Evolutionary conservation across 129 eudicot genomes (phyloP).

Genomic region (Escallonia herrerae): DNA sequence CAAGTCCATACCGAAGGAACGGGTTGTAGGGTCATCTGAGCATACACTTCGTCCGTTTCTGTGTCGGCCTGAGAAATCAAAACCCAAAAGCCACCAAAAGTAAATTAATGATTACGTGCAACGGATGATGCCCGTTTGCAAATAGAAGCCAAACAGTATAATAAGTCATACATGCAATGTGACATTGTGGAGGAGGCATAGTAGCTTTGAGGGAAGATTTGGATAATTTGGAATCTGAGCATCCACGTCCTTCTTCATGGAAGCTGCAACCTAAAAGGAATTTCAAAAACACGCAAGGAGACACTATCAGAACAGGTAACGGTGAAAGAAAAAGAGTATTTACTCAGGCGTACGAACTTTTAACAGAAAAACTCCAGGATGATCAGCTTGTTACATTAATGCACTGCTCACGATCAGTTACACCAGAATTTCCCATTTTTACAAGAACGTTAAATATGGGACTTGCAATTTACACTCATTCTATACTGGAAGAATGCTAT

Average conservation of each 20-base stretch:
- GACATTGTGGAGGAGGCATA: constrained; percentile 78
- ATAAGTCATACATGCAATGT: constrained; percentile 60
- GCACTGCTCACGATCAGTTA: too few relatives aligned
- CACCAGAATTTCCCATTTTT: too few relatives aligned
- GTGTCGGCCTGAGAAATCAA: constrained; percentile 70
- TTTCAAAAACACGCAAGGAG: too few relatives aligned
- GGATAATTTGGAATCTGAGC: constrained; percentile 94
- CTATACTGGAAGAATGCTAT: too few relatives aligned
- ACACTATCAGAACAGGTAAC: too few relatives aligned
- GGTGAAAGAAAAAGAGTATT: too few relatives aligned
- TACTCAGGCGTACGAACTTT: too few relatives aligned
- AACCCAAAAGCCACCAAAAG: constrained; percentile 1
- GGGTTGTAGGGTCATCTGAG: constrained; percentile 96
- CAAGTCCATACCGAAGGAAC: constrained; percentile 67
- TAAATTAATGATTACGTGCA: background rate
- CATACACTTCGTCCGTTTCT: constrained; percentile 97
- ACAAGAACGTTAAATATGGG: too few relatives aligned
- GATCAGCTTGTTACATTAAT: too few relatives aligned
- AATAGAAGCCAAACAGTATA: background rate
- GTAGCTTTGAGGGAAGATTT: constrained; percentile 74
- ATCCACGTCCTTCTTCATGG: constrained; percentile 88
- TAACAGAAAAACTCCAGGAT: too few relatives aligned
- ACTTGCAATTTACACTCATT: too few relatives aligned
- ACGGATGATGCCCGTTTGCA: background rate
- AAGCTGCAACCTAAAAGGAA: constrained; percentile 76